These are phyloP conservation scores for Ammopiptanthus mongolicus DNA, from an alignment of 306 rosid genomes.

Conservation along the genomic window DNA sequence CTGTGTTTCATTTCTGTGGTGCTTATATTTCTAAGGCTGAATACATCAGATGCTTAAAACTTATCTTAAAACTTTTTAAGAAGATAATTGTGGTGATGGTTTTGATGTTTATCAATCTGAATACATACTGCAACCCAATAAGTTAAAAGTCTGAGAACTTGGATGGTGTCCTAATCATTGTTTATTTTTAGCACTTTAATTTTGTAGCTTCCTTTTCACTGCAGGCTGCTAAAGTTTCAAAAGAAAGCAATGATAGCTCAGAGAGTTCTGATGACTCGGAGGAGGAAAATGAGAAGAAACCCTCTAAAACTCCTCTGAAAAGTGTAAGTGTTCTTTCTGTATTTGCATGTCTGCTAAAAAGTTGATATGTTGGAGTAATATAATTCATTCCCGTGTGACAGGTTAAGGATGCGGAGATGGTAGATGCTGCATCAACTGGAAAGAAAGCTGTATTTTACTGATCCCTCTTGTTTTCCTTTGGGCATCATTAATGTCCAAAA, in stretches of 20 bases:
- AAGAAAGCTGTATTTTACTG: slow-evolving; percentile 41
- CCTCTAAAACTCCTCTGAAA: slow-evolving; percentile 46
- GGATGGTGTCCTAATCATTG: not conserved
- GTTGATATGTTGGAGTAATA: not conserved
- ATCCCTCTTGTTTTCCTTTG: too few species aligned
- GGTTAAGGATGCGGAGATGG: slow-evolving; percentile 66
- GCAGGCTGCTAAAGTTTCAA: slow-evolving; percentile 22
- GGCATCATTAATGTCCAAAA: not conserved
- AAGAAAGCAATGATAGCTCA: slow-evolving; percentile 21
- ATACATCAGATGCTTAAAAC: not conserved
- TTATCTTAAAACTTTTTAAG: not conserved
- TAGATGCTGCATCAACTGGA: slow-evolving; percentile 43
- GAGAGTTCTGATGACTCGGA: slow-evolving; percentile 39
- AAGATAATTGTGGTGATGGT: not conserved
- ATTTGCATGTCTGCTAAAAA: not conserved
- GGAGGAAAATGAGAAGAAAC: slow-evolving; percentile 35
- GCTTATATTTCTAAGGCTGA: not conserved
- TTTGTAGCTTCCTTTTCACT: not conserved
- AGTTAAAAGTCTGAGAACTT: not conserved
- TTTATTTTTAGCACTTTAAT: not conserved
- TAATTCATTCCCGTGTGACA: not conserved
- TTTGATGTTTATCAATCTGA: not conserved
- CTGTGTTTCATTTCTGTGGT: too few species aligned
- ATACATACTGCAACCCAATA: not conserved
- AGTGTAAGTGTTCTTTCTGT: slow-evolving; percentile 14